These are phyloP conservation scores for Daldinia vernicosa DNA, from an alignment of 495 filamentous ascomycete genomes.

Conservation along the genomic window DNA sequence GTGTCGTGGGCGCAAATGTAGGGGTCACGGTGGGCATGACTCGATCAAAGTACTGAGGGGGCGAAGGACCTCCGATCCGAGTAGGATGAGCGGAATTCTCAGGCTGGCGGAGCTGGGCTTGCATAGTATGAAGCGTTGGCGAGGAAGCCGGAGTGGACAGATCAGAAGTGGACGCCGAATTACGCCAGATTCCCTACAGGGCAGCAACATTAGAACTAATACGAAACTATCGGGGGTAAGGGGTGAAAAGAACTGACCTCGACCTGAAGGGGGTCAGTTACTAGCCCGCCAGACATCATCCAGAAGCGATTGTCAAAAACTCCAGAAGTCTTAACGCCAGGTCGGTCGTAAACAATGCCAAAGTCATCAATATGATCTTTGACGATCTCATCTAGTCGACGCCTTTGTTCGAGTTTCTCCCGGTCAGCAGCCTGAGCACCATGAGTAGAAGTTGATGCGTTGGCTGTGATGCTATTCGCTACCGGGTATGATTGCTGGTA, in stretches of 20 bases:
- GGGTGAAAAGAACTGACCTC: not conserved
- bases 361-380: conserved; percentile 8
- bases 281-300: conserved; percentile 18
- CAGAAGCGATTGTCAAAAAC: not conserved
- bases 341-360: conserved; percentile 14
- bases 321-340: not conserved
- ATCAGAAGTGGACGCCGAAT: not conserved
- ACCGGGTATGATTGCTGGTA: not conserved
- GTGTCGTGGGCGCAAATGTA: not conserved
- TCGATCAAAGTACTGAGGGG: not conserved
- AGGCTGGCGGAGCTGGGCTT: not conserved
- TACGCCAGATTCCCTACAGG: not conserved
- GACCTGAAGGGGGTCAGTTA: conserved; percentile 4
- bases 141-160: not conserved
- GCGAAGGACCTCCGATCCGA: not conserved
- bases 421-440: not conserved
- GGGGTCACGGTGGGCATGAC: not conserved
- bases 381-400: conserved; percentile 24
- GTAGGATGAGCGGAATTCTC: not conserved
- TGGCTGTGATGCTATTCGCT: not conserved
- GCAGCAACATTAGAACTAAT: not conserved
- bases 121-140: not conserved
- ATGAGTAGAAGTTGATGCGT: not conserved
- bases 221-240: not conserved
- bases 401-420: conserved; percentile 7